Base-by-base conservation (phyloP, 768 basidiomycete genomes). In the Pleurotus pulmonarius region DNA sequence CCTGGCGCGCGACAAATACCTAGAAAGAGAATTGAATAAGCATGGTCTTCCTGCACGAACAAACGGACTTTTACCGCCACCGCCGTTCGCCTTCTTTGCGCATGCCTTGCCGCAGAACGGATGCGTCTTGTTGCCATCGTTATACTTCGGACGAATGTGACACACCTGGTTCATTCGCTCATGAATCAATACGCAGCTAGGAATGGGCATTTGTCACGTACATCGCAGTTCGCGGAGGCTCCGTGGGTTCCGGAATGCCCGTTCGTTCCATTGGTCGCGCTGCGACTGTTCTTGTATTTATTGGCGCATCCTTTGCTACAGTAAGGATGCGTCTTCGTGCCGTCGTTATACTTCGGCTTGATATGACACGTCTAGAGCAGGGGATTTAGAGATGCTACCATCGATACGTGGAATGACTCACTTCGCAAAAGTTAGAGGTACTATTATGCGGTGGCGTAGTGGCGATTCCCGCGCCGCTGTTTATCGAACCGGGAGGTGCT, bases 41-140 rank as follows among this genome's bases (percentile, higher is more conserved):
- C 47, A 44, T 46, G 12, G 40, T 58, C 24, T 15, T 49, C 20
- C 24, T 46, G 12, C 5, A 18, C 1, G 25, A 48, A n/a, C 24
- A 46, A 44, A n/a, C 40, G 13, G 34, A 48, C 55, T 43, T 43
- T 56, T 51, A 51, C 41, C 20, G 41, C n/a, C 25, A 45, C 57
- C 56, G 29, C 44, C 46, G 16, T 58, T 69, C 4, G 79, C 75
- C 51, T 73, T 78, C 61, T 76, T 76, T 3, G 84, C 83, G 61
- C 86, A 87, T 8, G 82, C 76, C 62, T 83, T 87, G 63, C 83
- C 71, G 62, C 86, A 87, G 65, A 77, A 88, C 12, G 82, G 77
- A 67, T 87, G 85, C 1, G 75, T 79, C 51, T 76, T 78, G 7
- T 74, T 77, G 13, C 82, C 81, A 61, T 87, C 85, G 16, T 72